Evolutionary conservation across 1,284 basidiomycete species (phyloP), one percentile per base, ranked within the genome.

Genomic region (Melampsora americana): DNA sequence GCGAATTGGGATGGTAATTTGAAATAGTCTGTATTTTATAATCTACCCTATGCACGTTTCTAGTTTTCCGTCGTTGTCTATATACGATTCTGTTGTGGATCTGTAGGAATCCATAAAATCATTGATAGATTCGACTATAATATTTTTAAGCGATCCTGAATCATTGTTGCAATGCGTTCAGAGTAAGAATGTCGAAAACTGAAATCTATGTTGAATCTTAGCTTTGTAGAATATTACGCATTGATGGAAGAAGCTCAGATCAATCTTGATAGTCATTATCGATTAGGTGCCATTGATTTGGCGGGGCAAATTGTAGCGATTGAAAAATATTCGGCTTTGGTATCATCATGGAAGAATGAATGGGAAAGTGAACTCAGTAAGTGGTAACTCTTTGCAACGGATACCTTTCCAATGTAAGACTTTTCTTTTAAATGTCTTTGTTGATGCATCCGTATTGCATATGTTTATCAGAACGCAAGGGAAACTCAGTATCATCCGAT

Each of bases 241-340:
- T 44, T 70, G 26, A 70, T 70, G 68, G 56, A 70, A 42, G 68
- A 70, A 53, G 68, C 56, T 44, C 68, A 70, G 61, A 60, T 60
- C n/a, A 28, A 44, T 20, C 68, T 70, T 28, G 68, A 70, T 30
- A 70, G 68, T 70, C 68, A 70, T 60, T 70, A 70, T 30, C 68
- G 68, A 32, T 70, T 70, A n/a, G 68, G 68, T 26, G 32, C 53
- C 12, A 70, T 70, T 28, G 35, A 70, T 1, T 42, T 70, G 48
- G 6, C 56, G 4, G 2, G 39, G 26, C 53, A 53, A 35, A 42
- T 70, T 61, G 68, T 53, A 9, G 53, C 28, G 16, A 60, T 70
- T 2, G 68, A 70, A 46, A 70, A 60, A 70, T 70, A 61, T 70
- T 18, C 9, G 18, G 56, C 68, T 26, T 20, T 46, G n/a, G 59